Percentiles rank a stretch among this genome's conserved stretches.
These are phyloP conservation scores for Ophiostoma triangulosporum DNA, from an alignment of 2,329 filamentous ascomycete species.

Conservation along the genomic window DNA sequence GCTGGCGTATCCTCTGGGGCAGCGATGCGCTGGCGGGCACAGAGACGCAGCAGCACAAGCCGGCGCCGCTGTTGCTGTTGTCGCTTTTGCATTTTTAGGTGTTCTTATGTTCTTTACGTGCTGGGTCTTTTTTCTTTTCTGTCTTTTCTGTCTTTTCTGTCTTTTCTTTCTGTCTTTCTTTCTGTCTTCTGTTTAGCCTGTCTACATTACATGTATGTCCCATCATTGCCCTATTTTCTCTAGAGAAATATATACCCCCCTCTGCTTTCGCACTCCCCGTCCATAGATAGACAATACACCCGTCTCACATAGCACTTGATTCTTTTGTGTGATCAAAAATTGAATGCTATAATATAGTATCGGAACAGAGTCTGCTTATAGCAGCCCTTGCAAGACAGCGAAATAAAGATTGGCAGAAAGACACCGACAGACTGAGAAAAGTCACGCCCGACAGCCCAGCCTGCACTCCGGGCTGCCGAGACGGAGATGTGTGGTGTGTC, in stretches of 20 bases:
- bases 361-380: too few species aligned
- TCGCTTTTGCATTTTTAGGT: background rate
- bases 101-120: background rate
- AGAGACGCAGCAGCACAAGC: background rate
- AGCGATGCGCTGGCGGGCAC: background rate
- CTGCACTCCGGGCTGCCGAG: background rate
- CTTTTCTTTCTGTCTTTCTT: background rate
- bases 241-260: constrained; percentile 5
- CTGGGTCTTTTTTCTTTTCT: too few species aligned
- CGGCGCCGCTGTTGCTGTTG: background rate
- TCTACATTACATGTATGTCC: background rate
- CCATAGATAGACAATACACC: too few species aligned
- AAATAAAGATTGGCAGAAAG: too few species aligned
- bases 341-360: too few species aligned
- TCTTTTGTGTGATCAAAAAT: too few species aligned
- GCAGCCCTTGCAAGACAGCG: too few species aligned
- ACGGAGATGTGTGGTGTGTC: background rate
- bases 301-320: too few species aligned
- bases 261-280: background rate
- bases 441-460: background rate
- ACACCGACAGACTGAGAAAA: background rate
- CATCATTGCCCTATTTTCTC: background rate
- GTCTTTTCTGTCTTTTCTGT: background rate
- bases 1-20: background rate
- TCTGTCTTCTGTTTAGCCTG: background rate